Evolutionary conservation across 495 filamentous ascomycete genomes (phyloP), one percentile per base, ranked within the genome.

Genomic region (Hypoxylon rickii): DNA sequence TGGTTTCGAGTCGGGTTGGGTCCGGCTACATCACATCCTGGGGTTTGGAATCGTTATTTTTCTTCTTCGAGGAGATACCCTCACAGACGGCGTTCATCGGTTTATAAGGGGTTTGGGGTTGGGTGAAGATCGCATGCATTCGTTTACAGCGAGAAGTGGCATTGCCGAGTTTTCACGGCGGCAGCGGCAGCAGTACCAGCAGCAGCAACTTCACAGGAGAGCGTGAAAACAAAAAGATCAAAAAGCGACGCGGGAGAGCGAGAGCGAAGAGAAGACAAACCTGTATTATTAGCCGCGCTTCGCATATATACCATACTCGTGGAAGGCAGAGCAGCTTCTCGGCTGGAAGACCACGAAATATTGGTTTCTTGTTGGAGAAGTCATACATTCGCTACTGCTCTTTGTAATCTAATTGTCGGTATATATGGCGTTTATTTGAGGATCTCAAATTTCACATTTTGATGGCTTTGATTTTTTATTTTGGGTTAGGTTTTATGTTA

Each of bases 281-380:
- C 46, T 69, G 66, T 69, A 69, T 61, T 57, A 69, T 66, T 64
- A 69, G 60, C 61, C 42, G 59, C 32, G 64, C 60, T 58, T 55
- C 49, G 66, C 66, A 60, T 69, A 69, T 69, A 29, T 69, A 29
- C 10, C 24, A 29, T 29, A 69, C 66, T 59, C 63, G 50, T 36
- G 49, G 37, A 58, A 63, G 63, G 58, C 59, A 53, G 57, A 64
- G 61, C 59, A 58, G 38, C 47, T 33, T 15, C 56, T 48, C 39
- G 44, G 42, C 10, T 36, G 3, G 32, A 4, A 18, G 41, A 18
- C 26, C 44, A 22, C 39, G 32, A 37, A 20, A 17, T 45, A 17
- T 44, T 41, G 59, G 37, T 34, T 42, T 58, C 38, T 33, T 20
- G 24, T 34, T 20, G 24, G 55, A 49, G 51, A 50, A 55, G 15